Conservation (phyloP, 768 basidiomycete genomes). For the Tulasnella sp. region DNA sequence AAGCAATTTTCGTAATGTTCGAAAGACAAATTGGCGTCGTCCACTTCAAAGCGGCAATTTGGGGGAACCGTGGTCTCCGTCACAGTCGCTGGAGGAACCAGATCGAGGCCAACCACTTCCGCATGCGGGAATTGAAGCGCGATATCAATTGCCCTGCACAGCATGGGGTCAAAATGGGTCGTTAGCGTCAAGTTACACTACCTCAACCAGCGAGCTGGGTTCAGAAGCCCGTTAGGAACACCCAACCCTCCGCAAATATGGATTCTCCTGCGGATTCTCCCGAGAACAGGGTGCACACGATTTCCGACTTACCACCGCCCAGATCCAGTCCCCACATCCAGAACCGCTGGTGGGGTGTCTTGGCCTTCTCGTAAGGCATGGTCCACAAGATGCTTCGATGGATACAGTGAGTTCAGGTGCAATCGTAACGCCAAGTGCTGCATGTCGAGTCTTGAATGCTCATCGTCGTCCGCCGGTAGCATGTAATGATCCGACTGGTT, state of each 20-base stretch:
- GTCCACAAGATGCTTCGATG: conserved; percentile 10
- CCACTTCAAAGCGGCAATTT: conserved; percentile 26
- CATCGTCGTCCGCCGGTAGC: conserved; percentile 26
- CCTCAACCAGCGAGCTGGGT: neutral
- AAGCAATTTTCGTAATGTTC: conserved; percentile 26
- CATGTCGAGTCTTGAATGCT: conserved; percentile 22
- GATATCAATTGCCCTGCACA: conserved; percentile 29
- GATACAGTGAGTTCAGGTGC: conserved; percentile 18
- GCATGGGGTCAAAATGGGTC: neutral
- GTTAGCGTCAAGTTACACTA: neutral
- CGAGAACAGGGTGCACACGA: neutral
- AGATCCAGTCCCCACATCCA: conserved; percentile 27
- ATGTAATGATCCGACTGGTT: conserved; percentile 22
- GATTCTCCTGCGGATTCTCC: neutral
- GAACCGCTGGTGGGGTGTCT: neutral
- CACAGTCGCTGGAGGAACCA: conserved; percentile 16
- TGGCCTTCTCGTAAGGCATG: conserved; percentile 10
- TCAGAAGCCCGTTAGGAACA: neutral
- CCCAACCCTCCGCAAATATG: neutral
- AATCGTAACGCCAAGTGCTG: conserved; percentile 20
- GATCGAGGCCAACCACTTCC: conserved; percentile 30
- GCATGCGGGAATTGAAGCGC: conserved; percentile 29
- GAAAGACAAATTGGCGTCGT: conserved; percentile 27
- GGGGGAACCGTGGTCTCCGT: neutral
- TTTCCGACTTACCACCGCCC: conserved; percentile 21